These are phyloP conservation scores for Pichia deserticola DNA, from an alignment of 805 yeast genomes.

Conservation along the genomic window DNA sequence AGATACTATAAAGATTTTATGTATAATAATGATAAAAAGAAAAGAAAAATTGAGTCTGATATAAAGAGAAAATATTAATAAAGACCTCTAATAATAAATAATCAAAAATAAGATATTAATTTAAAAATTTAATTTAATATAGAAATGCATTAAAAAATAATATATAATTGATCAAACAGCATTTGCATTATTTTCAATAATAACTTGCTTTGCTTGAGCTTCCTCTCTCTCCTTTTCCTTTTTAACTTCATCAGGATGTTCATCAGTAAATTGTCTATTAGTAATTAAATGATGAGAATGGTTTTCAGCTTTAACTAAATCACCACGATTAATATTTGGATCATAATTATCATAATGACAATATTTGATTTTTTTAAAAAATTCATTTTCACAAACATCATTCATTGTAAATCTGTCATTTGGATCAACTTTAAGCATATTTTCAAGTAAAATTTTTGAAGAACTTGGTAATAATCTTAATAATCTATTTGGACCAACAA, in stretches of 20 bases:
- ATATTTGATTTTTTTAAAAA: slow-evolving; percentile 47
- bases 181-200: slow-evolving; percentile 1
- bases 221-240: slow-evolving; percentile 7
- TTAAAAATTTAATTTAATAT: no score
- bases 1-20: no score
- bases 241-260: slow-evolving; percentile 31
- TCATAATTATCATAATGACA: slow-evolving; percentile 36
- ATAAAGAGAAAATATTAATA: no score
- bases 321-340: slow-evolving; percentile 11
- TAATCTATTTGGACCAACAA: slow-evolving; percentile 62
- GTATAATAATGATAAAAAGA: no score
- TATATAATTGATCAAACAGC: neutral
- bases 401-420: slow-evolving; percentile 49
- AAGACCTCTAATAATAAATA: no score
- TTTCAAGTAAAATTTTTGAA: slow-evolving; percentile 51
- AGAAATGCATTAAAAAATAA: no score
- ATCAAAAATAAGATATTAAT: no score
- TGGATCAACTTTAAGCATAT: slow-evolving; percentile 61
- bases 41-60: no score
- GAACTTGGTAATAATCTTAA: slow-evolving; percentile 63
- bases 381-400: slow-evolving; percentile 49
- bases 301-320: slow-evolving; percentile 25
- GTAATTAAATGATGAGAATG: slow-evolving; percentile 66
- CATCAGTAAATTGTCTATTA: slow-evolving; percentile 48
- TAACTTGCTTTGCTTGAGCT: slow-evolving; percentile 3